Evolutionary conservation across 371 early-diverging fungal species (phyloP), one percentile per base, ranked within the genome.

Genomic region (Zopfochytrium polystomum): DNA sequence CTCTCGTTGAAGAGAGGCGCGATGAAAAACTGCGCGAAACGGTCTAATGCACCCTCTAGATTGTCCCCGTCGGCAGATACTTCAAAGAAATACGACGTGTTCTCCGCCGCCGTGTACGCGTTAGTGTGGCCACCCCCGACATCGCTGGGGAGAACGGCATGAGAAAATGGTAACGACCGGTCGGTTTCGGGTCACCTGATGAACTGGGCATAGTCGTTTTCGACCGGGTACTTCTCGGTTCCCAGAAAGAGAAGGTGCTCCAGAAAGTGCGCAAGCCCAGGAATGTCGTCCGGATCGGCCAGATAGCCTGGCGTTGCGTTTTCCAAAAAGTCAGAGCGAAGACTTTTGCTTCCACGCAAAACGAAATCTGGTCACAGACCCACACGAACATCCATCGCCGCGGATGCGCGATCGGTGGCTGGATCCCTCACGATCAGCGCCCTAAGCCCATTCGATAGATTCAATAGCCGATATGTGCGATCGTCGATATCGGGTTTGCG

Each of bases 241-340:
- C 63, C 63, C 45, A 52, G 50, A 54, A 55, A 52, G 20, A 46
- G 42, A 42, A 99, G 71, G 73, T 99, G 99, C 73, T 99, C 99
- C 66, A 91, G 88, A 70, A 98, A 99, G 76, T 99, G 99, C 11
- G 99, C 98, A 59, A 98, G 73, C 0, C 99, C 99, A 64, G 85
- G 89, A 34, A 87, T 75, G 42, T 76, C 74, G 20, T 67, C 78
- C 31, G 82, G 83, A 53, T 87, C 84, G 54, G 71, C 72, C 35
- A 73, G 54, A 31, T 74, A 85, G 20, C 98, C 99, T n/a, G 35
- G 31, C 22, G 29, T 56, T 7, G 46, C 46, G 3, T 45, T 25
- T 9, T 9, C 11, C 29, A 20, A 31, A n/a, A n/a, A n/a, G n/a
- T n/a, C n/a, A n/a, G n/a, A n/a, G n/a, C n/a, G n/a, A n/a, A n/a